Percentiles rank a stretch among this genome's conserved stretches.
phyloP scores from a whole-genome alignment of 306 rosid species.

The Inga oerstediana region DNA sequence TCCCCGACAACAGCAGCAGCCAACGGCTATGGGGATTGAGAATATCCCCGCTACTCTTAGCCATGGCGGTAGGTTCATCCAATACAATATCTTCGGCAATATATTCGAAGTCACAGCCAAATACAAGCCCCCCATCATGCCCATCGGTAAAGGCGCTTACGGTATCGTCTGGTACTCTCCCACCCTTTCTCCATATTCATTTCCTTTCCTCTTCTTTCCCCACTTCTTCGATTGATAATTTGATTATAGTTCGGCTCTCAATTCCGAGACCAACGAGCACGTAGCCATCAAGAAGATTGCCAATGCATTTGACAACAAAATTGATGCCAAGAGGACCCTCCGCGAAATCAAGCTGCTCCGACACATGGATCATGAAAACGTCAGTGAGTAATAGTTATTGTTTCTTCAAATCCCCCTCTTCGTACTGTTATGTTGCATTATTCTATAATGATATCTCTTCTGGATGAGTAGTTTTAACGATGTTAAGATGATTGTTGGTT shows the following conservation, averaged over 20 bases:
- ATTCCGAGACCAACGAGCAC: conserved; percentile 86
- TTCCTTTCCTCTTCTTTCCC: not conserved
- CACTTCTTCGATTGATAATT: not conserved
- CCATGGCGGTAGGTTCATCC: conserved; percentile 88
- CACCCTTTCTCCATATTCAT: not conserved
- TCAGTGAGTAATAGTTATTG: conserved; percentile 39
- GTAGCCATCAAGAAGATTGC: conserved; percentile 98
- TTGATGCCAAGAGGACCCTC: conserved; percentile 94
- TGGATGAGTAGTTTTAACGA: not conserved
- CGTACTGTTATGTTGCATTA: not conserved
- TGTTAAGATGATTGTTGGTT: not conserved
- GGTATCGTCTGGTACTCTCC: conserved; percentile 84
- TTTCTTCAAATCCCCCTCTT: not conserved
- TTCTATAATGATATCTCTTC: not conserved
- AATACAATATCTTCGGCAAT: conserved; percentile 94
- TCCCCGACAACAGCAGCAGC: conserved; percentile 40
- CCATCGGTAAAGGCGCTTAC: conserved; percentile 92
- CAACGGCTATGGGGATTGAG: conserved; percentile 29
- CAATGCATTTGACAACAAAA: conserved; percentile 88
- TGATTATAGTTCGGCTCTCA: conserved; percentile 75
- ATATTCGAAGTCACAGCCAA: conserved; percentile 91
- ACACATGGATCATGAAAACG: conserved; percentile 95
- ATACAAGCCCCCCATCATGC: conserved; percentile 94
- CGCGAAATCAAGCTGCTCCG: conserved; percentile 96
- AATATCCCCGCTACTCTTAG: conserved; percentile 41